A percentile compares a stretch with the other conserved stretches of the same genome.
Conservation (phyloP, 768 basidiomycete species). For the Inosperma sp. region DNA sequence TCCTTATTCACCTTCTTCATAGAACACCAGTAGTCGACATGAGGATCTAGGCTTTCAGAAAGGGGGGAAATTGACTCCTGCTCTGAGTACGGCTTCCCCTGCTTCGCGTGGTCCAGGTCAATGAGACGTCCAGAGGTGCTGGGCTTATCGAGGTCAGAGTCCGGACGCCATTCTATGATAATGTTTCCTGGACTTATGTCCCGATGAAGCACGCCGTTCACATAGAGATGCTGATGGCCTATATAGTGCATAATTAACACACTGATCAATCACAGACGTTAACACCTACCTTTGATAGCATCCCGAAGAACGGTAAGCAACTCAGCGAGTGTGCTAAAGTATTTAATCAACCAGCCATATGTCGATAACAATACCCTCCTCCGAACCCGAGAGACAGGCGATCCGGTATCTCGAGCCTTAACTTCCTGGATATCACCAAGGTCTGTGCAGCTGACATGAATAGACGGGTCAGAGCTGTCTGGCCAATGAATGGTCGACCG, state of each 20-base stretch:
- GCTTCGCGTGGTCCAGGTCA: too few relatives aligned
- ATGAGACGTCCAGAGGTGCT: too few relatives aligned
- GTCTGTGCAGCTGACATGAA: not conserved
- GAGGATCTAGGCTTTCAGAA: too few relatives aligned
- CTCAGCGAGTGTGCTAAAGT: conserved; percentile 5
- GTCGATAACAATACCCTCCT: too few relatives aligned
- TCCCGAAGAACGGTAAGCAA: conserved; percentile 1
- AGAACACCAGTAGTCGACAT: not conserved
- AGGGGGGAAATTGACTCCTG: too few relatives aligned
- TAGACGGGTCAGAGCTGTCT: not conserved
- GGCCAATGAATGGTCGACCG: not conserved
- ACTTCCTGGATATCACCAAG: not conserved
- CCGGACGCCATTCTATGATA: too few relatives aligned
- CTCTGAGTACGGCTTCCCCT: too few relatives aligned
- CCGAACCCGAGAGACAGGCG: conserved; percentile 1
- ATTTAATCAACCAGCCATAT: too few relatives aligned
- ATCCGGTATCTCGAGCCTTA: not conserved
- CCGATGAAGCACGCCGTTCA: too few relatives aligned
- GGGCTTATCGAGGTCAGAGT: not conserved
- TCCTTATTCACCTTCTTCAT: too few relatives aligned
- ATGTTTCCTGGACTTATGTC: too few relatives aligned
- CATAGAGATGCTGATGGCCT: conserved; percentile 1
- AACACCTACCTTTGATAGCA: conserved; percentile 6
- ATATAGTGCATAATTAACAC: not conserved
- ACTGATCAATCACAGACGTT: not conserved